Conservation (phyloP, 352 stramenopile genomes). For the Globisporangium alternatum region DNA sequence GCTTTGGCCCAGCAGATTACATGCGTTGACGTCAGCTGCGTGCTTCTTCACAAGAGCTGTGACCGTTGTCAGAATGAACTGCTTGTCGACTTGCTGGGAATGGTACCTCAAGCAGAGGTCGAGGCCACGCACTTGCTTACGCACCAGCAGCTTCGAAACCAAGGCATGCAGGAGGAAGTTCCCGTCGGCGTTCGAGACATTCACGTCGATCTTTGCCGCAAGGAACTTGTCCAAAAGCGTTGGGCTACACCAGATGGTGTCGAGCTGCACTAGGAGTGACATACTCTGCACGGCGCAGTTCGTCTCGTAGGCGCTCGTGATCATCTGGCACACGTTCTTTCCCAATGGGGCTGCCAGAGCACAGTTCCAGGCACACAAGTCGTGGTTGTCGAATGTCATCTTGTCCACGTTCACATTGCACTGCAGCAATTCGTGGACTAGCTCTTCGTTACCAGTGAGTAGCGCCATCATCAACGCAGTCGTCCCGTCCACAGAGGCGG, state of each 20-base stretch:
- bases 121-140: slow-evolving; percentile 46
- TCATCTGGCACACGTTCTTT: slow-evolving; percentile 12
- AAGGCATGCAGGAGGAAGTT: slow-evolving; percentile 66
- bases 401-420: slow-evolving; percentile 44
- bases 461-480: slow-evolving; percentile 66
- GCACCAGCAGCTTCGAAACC: slow-evolving; percentile 49
- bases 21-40: slow-evolving; percentile 46
- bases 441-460: slow-evolving; percentile 37
- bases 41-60: slow-evolving; percentile 31
- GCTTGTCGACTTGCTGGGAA: slow-evolving; percentile 26
- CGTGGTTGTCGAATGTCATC: slow-evolving; percentile 46
- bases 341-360: slow-evolving; percentile 32
- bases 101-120: slow-evolving; percentile 62
- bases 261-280: slow-evolving; percentile 27
- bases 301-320: slow-evolving; percentile 18
- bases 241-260: slow-evolving; percentile 34
- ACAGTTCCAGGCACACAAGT: slow-evolving; percentile 61
- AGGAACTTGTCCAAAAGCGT: slow-evolving; percentile 37
- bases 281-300: slow-evolving; percentile 19
- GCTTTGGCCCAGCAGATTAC: slow-evolving; percentile 62
- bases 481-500: slow-evolving; percentile 26
- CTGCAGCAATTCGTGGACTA: slow-evolving; percentile 28
- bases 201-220: slow-evolving; percentile 39
- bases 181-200: slow-evolving; percentile 54
- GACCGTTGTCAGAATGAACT: slow-evolving; percentile 23